Evolutionary conservation across 2,329 filamentous ascomycete species (phyloP).

Genomic region (Ciborinia camelliae): DNA sequence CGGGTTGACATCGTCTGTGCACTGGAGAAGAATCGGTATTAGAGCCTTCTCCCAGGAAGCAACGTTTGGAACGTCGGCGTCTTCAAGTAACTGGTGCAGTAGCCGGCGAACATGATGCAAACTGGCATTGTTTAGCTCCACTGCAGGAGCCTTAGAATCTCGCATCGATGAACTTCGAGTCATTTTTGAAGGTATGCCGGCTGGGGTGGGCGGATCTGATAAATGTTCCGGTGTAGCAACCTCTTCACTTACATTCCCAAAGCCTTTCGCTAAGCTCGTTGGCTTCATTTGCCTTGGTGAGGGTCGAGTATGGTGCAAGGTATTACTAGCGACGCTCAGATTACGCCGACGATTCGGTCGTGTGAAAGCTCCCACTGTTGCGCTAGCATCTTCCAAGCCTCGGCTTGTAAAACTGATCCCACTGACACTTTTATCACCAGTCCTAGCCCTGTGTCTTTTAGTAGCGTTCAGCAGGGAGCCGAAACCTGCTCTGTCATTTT

Average conservation of each 20-base stretch:
- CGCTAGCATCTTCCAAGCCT: conserved; percentile 58
- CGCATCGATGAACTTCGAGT: conserved; percentile 82
- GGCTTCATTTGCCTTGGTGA: conserved; percentile 60
- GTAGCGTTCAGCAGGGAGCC: conserved; percentile 68
- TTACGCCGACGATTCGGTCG: conserved; percentile 72
- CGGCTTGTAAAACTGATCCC: conserved; percentile 67
- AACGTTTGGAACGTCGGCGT: conserved; percentile 68
- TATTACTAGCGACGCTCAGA: conserved; percentile 75
- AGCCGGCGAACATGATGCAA: conserved; percentile 83
- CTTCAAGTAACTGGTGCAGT: conserved; percentile 76
- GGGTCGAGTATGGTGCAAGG: conserved; percentile 59
- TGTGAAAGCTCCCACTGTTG: conserved; percentile 56
- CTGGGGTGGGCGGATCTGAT: conserved; percentile 25
- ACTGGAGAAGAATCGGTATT: conserved; percentile 83
- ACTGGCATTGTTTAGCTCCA: conserved; percentile 84
- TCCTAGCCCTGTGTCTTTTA: conserved; percentile 69
- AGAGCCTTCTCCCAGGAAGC: conserved; percentile 85
- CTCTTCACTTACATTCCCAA: conserved; percentile 37
- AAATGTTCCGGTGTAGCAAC: conserved; percentile 24
- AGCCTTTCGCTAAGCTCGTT: conserved; percentile 41
- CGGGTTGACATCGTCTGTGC: conserved; percentile 91
- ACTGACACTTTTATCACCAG: conserved; percentile 71
- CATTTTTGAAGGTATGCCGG: conserved; percentile 44
- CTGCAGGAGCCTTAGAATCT: conserved; percentile 67
- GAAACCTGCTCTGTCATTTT: conserved; percentile 69